Evolutionary conservation across 2,329 filamentous ascomycete genomes (phyloP).

Genomic region (Cladosporium velox): DNA sequence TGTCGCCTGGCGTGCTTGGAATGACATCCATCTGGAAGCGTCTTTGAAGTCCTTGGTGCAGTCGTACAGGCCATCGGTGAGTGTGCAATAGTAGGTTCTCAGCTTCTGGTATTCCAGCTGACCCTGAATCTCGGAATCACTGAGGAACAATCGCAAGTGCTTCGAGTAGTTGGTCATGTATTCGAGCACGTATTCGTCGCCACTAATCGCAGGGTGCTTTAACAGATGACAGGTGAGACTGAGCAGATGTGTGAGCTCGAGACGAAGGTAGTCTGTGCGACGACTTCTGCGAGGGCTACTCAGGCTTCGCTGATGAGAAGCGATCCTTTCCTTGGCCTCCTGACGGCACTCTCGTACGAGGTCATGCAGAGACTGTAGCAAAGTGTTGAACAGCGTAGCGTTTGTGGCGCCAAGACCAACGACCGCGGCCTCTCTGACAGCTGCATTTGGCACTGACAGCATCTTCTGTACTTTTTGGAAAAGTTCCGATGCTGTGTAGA

Average conservation of each 20-base stretch:
- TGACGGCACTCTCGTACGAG: slow-evolving; percentile 85
- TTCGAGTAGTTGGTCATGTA: slow-evolving; percentile 89
- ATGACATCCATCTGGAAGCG: slow-evolving; percentile 92
- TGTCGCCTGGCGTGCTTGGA: slow-evolving; percentile 91
- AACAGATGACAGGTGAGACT: slow-evolving; percentile 90
- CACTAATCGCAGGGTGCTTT: slow-evolving; percentile 72
- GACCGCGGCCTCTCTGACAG: slow-evolving; percentile 87
- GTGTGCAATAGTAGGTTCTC: slow-evolving; percentile 87
- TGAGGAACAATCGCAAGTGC: slow-evolving; percentile 89
- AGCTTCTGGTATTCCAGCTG: slow-evolving; percentile 94
- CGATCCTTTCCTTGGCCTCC: slow-evolving; percentile 78
- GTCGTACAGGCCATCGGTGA: slow-evolving; percentile 91
- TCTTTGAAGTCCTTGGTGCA: slow-evolving; percentile 84
- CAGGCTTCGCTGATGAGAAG: slow-evolving; percentile 74
- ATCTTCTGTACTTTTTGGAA: slow-evolving; percentile 92
- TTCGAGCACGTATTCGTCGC: slow-evolving; percentile 78
- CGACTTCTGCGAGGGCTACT: slow-evolving; percentile 80
- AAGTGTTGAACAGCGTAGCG: slow-evolving; percentile 83
- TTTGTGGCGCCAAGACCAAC: slow-evolving; percentile 93
- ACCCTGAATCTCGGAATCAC: slow-evolving; percentile 90
- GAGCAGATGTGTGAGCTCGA: slow-evolving; percentile 95
- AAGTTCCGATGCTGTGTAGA: slow-evolving; percentile 82
- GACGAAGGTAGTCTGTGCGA: slow-evolving; percentile 82
- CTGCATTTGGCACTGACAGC: slow-evolving; percentile 74
- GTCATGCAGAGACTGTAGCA: slow-evolving; percentile 86